Evolutionary conservation across 495 filamentous ascomycete species (phyloP), one percentile per base, ranked within the genome.

Genomic region (Penicillium simplicissimum): DNA sequence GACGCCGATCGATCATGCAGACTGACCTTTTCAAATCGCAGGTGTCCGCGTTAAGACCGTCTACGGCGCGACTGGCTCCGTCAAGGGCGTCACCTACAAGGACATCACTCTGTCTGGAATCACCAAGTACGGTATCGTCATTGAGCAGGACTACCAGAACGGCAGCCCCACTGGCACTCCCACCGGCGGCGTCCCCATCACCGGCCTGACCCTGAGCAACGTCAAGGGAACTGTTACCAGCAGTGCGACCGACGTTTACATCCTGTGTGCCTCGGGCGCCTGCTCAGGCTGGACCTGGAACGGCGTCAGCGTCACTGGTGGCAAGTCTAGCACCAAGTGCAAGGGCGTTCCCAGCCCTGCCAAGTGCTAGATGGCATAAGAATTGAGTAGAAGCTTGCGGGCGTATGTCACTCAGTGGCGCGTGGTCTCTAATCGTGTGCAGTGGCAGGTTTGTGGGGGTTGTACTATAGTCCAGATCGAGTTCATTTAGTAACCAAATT

Each of bases 61-160:
- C 58, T 80, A 71, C 59, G 78, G 71, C 38, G 80, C 79, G 7
- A 88, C 84, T 42, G 87, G 87, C 42, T 66, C 72, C 14, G 84
- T 90, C 57, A 68, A 68, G 15, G 82, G 76, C 58, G 76, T 90
- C 43, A 87, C 84, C 1, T 90, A 86, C 79, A 73, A 67, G 34
- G 80, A 82, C 64, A 88, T 89, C 73, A 77, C 75, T 11, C 78
- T 90, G 5, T 79, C 77, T 52, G 71, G 74, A 25, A 88, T 88
- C 67, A 73, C 78, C 48, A 79, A 82, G 28, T 86, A 89, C 67
- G 88, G 87, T 52, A 84, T 90, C 52, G 77, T 87, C 60, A 84
- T 90, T 48, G 74, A 90, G 74, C 88, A 90, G 73, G 86, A 89
- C 70, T 90, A 90, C 65, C 72, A 84, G 76, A 87, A 87, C 61